Evolutionary conservation across 768 basidiomycete species (phyloP).

Genomic region (Boletus pseudo-olivaceus): DNA sequence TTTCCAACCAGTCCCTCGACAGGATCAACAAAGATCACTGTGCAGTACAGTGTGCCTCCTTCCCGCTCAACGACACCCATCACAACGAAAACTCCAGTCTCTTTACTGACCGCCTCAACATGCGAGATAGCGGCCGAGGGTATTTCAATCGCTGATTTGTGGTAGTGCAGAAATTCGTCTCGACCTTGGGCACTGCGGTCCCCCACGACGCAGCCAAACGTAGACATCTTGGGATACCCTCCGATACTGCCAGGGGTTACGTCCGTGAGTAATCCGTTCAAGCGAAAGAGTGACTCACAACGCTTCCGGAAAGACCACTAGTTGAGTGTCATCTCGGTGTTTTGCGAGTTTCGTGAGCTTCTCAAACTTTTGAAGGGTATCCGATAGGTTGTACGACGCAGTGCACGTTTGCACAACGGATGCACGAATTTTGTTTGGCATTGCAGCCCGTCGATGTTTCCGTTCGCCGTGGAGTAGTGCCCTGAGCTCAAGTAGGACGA

Average conservation of each 20-base stretch:
- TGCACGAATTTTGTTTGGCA: slow-evolving; percentile 39
- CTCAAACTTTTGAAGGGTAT: slow-evolving; percentile 50
- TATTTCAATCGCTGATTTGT: slow-evolving; percentile 52
- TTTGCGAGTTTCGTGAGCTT: slow-evolving; percentile 42
- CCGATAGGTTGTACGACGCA: slow-evolving; percentile 41
- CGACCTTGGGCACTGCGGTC: slow-evolving; percentile 47
- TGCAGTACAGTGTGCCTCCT: slow-evolving; percentile 60
- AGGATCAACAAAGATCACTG: slow-evolving; percentile 54
- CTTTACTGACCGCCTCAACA: slow-evolving; percentile 47
- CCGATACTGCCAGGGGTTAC: slow-evolving; percentile 39
- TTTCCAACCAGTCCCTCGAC: slow-evolving; percentile 51
- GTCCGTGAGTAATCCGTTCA: background rate
- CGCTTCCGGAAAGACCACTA: slow-evolving; percentile 57
- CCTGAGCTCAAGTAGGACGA: background rate
- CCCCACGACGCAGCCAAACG: slow-evolving; percentile 43
- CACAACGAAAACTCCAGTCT: slow-evolving; percentile 51
- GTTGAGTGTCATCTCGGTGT: slow-evolving; percentile 43
- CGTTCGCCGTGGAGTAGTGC: background rate
- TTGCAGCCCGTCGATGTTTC: slow-evolving; percentile 1
- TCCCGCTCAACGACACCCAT: slow-evolving; percentile 59
- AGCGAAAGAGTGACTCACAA: slow-evolving; percentile 38
- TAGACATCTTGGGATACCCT: slow-evolving; percentile 58
- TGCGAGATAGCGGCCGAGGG: slow-evolving; percentile 47
- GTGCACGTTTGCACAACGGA: slow-evolving; percentile 54
- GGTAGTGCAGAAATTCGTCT: slow-evolving; percentile 56